Percentiles rank a stretch among this genome's conserved stretches.
Conservation (phyloP, 2,329 filamentous ascomycete species). For the Neopestalotiopsis rosae region DNA sequence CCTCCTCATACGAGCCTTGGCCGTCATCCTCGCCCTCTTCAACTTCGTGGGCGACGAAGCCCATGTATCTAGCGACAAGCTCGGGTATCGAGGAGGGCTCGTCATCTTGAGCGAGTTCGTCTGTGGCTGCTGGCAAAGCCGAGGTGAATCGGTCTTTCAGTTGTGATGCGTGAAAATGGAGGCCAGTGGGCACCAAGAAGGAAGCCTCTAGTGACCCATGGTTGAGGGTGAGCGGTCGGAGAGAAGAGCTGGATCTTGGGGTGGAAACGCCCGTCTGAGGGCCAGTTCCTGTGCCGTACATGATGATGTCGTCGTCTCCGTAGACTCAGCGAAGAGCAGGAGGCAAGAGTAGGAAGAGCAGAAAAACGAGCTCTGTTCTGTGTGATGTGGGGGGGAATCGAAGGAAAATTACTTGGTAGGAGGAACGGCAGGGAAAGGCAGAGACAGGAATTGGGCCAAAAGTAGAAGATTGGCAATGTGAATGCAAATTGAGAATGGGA, state of each 20-base stretch:
- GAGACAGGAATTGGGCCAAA: constrained; percentile 12
- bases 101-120: constrained; percentile 97
- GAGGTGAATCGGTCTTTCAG: constrained; percentile 89
- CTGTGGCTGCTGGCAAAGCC: constrained; percentile 87
- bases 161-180: constrained; percentile 95
- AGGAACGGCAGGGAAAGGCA: constrained; percentile 23
- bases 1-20: constrained; percentile 88
- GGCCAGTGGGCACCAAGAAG: constrained; percentile 90
- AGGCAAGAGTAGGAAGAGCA: constrained; percentile 26
- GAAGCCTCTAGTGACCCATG: constrained; percentile 97
- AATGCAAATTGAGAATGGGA: constrained; percentile 12
- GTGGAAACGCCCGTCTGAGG: constrained; percentile 97
- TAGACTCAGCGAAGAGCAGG: constrained; percentile 47
- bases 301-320: constrained; percentile 45
- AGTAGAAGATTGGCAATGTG: constrained; percentile 4
- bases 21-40: constrained; percentile 91
- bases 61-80: constrained; percentile 91
- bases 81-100: constrained; percentile 97
- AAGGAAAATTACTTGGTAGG: constrained; percentile 13
- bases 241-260: constrained; percentile 89
- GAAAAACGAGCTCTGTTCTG: constrained; percentile 18
- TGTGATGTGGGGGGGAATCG: constrained; percentile 3
- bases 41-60: constrained; percentile 85
- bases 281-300: constrained; percentile 86
- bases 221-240: constrained; percentile 86